Percentiles rank a stretch among this genome's conserved stretches.
These are phyloP conservation scores for Cryptococcus floricola DNA, from an alignment of 1,284 basidiomycete genomes.

Conservation along the genomic window DNA sequence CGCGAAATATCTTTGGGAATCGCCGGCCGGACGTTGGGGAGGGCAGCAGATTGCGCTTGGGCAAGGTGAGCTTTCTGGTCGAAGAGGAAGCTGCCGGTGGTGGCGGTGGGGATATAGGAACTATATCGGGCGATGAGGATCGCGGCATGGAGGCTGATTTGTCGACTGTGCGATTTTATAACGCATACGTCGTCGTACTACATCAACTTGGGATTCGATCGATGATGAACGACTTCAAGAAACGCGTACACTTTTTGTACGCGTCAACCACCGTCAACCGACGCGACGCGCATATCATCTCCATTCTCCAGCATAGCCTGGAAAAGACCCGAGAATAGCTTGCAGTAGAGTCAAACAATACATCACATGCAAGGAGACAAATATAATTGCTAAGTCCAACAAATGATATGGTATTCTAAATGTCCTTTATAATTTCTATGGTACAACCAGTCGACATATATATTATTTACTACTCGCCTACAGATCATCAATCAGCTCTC, in stretches of 20 bases:
- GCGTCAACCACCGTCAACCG: background rate
- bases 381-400: too few species aligned
- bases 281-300: background rate
- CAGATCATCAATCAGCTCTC: constrained; percentile 6
- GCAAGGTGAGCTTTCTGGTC: background rate
- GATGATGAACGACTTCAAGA: too few species aligned
- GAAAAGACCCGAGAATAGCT: too few species aligned
- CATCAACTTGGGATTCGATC: too few species aligned
- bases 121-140: constrained; percentile 36
- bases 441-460: background rate
- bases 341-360: too few species aligned
- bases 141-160: constrained; percentile 28
- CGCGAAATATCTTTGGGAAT: background rate
- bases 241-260: too few species aligned
- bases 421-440: background rate
- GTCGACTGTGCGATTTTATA: background rate
- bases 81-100: background rate
- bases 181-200: background rate
- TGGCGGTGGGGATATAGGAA: constrained; percentile 33
- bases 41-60: background rate
- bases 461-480: background rate
- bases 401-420: background rate
- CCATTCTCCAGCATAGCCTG: background rate
- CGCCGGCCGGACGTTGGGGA: background rate
- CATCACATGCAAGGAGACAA: too few species aligned